Percentiles rank a stretch among this genome's conserved stretches.
phyloP scores from a whole-genome alignment of 1,284 basidiomycete species.

The Ceratobasidium sp. region DNA sequence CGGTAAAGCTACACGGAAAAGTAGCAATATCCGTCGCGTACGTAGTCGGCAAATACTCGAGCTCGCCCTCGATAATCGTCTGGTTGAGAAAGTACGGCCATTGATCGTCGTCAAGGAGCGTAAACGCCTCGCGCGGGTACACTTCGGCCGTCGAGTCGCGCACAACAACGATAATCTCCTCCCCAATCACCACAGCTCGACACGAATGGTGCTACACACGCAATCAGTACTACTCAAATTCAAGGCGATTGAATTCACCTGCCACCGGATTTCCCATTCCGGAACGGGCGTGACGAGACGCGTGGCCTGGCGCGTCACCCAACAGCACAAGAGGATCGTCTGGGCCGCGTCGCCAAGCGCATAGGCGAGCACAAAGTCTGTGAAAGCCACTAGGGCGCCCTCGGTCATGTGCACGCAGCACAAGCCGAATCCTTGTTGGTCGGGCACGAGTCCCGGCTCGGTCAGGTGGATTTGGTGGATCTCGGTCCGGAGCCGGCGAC shows the following conservation, averaged over 20 bases:
- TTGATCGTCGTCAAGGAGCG: slow-evolving; percentile 5
- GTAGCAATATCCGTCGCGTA: slow-evolving; percentile 35
- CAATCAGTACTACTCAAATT: not conserved
- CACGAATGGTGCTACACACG: slow-evolving; percentile 24
- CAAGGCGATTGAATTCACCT: slow-evolving; percentile 5
- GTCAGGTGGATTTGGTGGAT: slow-evolving; percentile 26
- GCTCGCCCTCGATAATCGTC: not conserved
- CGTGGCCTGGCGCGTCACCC: slow-evolving; percentile 25
- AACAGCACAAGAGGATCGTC: slow-evolving; percentile 32
- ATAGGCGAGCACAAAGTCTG: slow-evolving; percentile 31
- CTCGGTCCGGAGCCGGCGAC: slow-evolving; percentile 36
- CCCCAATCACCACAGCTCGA: slow-evolving; percentile 12
- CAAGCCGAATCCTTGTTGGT: not conserved
- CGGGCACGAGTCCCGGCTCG: not conserved
- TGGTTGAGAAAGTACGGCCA: not conserved
- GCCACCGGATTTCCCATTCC: slow-evolving; percentile 23
- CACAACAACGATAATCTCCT: slow-evolving; percentile 26
- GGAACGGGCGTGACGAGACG: slow-evolving; percentile 5
- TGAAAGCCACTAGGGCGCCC: slow-evolving; percentile 36
- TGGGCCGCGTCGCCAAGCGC: slow-evolving; percentile 24
- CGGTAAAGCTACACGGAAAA: slow-evolving; percentile 12
- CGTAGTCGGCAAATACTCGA: slow-evolving; percentile 9
- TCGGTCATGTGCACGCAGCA: slow-evolving; percentile 21
- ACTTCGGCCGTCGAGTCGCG: slow-evolving; percentile 36
- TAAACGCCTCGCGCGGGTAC: slow-evolving; percentile 21